Evolutionary conservation across 345 rosid genomes (phyloP).

Genomic region (Pistacia integerrima): DNA sequence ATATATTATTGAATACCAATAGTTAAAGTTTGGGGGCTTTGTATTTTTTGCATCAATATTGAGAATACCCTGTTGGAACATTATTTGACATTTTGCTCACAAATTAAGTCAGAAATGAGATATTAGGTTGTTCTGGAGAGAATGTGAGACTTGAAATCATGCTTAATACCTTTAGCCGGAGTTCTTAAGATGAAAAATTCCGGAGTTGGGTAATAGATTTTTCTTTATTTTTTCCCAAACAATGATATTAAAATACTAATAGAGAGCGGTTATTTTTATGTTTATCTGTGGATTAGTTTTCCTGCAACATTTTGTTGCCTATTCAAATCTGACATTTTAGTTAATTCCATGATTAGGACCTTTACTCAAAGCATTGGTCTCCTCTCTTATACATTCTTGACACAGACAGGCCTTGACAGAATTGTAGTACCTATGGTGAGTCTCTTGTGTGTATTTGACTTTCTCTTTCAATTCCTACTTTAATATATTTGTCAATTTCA

Average conservation of each 20-base stretch:
- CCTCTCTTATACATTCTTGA: constrained; percentile 85
- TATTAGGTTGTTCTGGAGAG: not conserved
- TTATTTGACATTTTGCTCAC: not conserved
- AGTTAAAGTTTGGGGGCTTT: not conserved
- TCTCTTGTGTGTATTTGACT: constrained; percentile 19
- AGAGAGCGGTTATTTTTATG: not conserved
- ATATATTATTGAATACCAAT: not conserved
- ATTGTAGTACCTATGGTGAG: constrained; percentile 96
- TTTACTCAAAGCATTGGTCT: constrained; percentile 86
- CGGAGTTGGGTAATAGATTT: not conserved
- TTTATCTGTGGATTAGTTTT: not conserved
- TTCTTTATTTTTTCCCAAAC: too few species aligned
- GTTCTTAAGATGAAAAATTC: not conserved
- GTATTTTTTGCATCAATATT: not conserved
- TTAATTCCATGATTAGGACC: constrained; percentile 39
- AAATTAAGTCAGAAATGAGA: constrained; percentile 3
- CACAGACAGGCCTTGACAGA: constrained; percentile 71
- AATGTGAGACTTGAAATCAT: not conserved
- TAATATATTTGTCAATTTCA: constrained; percentile 18
- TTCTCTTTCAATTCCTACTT: constrained; percentile 2
- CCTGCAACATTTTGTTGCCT: not conserved
- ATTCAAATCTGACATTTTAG: not conserved
- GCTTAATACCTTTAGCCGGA: not conserved
- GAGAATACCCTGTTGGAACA: not conserved
- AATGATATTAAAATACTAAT: not conserved